Base-by-base conservation (phyloP, 2,329 filamentous ascomycete species). In the Arthrobotrys musiformis region DNA sequence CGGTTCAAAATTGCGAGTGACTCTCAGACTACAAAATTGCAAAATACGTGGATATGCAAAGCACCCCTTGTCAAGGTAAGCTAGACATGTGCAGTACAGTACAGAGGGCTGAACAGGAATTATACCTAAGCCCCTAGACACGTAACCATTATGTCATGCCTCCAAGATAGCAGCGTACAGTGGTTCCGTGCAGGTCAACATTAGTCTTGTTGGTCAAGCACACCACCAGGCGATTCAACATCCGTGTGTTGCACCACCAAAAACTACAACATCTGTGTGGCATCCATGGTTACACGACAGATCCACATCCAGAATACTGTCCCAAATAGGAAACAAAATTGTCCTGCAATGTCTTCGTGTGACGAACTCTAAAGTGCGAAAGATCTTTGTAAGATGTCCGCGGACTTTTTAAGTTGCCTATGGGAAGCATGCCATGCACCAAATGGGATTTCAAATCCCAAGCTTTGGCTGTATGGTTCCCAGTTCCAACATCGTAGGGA, bases 191-290 rank as follows among this genome's bases (percentile, higher is more conserved):
- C n/a, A n/a, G n/a, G n/a, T n/a, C n/a, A n/a, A n/a, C n/a, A n/a
- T n/a, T n/a, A n/a, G n/a, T n/a, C n/a, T n/a, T 8, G 19, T 42
- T 1, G 40, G 40, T n/a, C 13, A 40, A n/a, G 42, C 17, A 46
- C 9, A 13, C 19, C 8, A 11, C 42, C 4, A 7, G 44, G 19
- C 4, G 11, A 2, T 48, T 15, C 44, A 48, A 9, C 19, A 4
- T 48, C 17, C 11, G n/a, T 42, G 62, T 66, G 62, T 66, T 66
- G 62, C 35, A 54, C 15, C 9, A 11, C 35, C 13, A 46, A 62
- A n/a, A 62, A 54, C 7, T 66, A 48, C 62, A 66, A 66, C 62
- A 54, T 40, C 30, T 64, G 26, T 37, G 46, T 37, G 30, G 46
- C 30, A 33, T 44, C 40, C 15, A 13, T 19, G 11, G 62, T 66